These are phyloP conservation scores for Gossypium lobatum DNA, from an alignment of 441 rosid genomes.

Conservation along the genomic window DNA sequence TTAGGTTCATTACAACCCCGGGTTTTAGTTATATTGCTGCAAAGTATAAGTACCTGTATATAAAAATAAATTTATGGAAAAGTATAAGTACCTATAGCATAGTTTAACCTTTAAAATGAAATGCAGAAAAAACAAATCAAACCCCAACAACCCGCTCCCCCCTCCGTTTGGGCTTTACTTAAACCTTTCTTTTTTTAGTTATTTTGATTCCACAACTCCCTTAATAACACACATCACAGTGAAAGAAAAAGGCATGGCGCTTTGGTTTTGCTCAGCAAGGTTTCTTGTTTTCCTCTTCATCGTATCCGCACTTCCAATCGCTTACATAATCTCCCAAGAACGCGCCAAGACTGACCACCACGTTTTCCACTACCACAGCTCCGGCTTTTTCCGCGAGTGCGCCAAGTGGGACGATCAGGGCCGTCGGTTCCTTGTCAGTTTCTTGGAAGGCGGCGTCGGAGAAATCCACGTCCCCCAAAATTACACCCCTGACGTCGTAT, in stretches of 20 bases:
- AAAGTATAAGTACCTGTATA: too few relatives aligned
- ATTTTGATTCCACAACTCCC: too few relatives aligned
- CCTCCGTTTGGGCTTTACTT: too few relatives aligned
- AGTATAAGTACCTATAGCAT: too few relatives aligned
- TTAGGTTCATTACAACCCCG: too few relatives aligned
- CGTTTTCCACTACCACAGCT: constrained; percentile 62
- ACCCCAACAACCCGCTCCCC: too few relatives aligned
- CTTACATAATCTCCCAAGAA: constrained; percentile 59
- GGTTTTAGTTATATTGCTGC: too few relatives aligned
- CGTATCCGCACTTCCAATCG: constrained; percentile 62
- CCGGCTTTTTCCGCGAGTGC: constrained; percentile 71
- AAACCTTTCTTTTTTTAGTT: too few relatives aligned
- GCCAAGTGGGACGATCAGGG: constrained; percentile 79
- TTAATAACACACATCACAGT: too few relatives aligned
- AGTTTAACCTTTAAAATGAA: too few relatives aligned
- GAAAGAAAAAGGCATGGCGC: constrained; percentile 21
- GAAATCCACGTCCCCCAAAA: constrained; percentile 43
- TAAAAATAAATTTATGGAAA: too few relatives aligned
- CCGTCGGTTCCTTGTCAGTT: constrained; percentile 73
- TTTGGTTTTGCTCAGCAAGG: constrained; percentile 31
- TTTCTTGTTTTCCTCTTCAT: constrained; percentile 37
- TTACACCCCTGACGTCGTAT: constrained; percentile 22
- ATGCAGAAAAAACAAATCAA: too few relatives aligned
- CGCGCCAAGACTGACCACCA: constrained; percentile 47
- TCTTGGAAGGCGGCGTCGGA: constrained; percentile 70